A percentile compares a stretch with the other conserved stretches of the same genome.
phyloP scores from a whole-genome alignment of 2,329 filamentous ascomycete genomes.

The Aschersonia sp. region DNA sequence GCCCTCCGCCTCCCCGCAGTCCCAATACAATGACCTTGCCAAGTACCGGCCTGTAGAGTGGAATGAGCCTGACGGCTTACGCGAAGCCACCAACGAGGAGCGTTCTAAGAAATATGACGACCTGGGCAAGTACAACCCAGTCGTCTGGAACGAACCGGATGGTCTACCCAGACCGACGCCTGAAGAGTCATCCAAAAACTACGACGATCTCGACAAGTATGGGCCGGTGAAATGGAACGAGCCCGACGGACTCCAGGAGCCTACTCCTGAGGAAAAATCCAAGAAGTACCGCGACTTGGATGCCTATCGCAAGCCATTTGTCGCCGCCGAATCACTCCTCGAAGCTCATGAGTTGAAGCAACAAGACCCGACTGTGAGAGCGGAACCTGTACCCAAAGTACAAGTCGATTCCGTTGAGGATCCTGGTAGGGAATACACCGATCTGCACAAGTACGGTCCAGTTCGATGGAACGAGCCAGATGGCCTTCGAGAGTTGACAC shows the following conservation, averaged over 20 bases:
- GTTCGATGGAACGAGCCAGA: conserved; percentile 5
- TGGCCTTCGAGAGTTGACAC: conserved; percentile 5
- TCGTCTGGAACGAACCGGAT: conserved; percentile 22
- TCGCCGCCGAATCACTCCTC: conserved; percentile 5
- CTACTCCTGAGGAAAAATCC: conserved; percentile 22
- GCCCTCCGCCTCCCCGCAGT: conserved; percentile 10
- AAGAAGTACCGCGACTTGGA: conserved; percentile 22
- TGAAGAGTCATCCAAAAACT: conserved; percentile 25
- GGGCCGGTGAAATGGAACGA: conserved; percentile 21
- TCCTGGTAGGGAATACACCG: conserved; percentile 2
- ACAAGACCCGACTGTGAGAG: conserved; percentile 4
- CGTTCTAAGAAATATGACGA: conserved; percentile 24
- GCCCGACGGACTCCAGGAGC: conserved; percentile 17
- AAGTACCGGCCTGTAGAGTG: conserved; percentile 22
- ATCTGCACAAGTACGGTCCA: conserved; percentile 7
- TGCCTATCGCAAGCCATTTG: conserved; percentile 12
- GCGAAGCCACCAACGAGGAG: conserved; percentile 16
- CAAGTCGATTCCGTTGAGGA: not conserved
- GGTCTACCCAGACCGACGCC: conserved; percentile 13
- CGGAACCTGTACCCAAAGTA: conserved; percentile 5
- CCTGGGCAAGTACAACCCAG: conserved; percentile 19
- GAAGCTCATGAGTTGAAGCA: conserved; percentile 5
- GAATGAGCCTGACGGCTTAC: conserved; percentile 25
- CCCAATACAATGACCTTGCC: conserved; percentile 23
- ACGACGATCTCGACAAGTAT: conserved; percentile 22